These are phyloP conservation scores for Hyphodiscus sp. DNA, from an alignment of 2,329 filamentous ascomycete genomes.

Conservation along the genomic window DNA sequence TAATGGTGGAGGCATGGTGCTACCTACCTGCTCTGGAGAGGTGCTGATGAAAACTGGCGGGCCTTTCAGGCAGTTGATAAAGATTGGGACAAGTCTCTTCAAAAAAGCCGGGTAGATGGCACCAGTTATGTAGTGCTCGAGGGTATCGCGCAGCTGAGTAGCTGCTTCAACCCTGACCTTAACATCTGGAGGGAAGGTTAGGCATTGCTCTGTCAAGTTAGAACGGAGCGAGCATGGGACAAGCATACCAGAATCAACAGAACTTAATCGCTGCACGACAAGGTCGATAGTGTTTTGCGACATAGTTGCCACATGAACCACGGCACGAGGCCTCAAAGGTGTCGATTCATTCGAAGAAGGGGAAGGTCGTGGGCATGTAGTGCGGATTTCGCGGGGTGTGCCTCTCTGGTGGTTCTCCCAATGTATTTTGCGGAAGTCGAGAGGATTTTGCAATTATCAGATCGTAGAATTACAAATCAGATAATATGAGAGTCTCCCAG, in stretches of 20 bases:
- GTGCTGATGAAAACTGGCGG: slow-evolving; percentile 87
- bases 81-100: slow-evolving; percentile 81
- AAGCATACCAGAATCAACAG: slow-evolving; percentile 28
- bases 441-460: background rate
- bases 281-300: slow-evolving; percentile 55
- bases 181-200: slow-evolving; percentile 51
- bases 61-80: slow-evolving; percentile 77
- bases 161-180: slow-evolving; percentile 78
- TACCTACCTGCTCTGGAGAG: slow-evolving; percentile 77
- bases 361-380: background rate
- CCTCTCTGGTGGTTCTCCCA: background rate
- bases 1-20: background rate
- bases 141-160: slow-evolving; percentile 79
- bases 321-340: slow-evolving; percentile 21
- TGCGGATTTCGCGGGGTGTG: background rate
- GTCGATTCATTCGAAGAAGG: background rate
- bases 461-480: background rate
- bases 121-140: slow-evolving; percentile 80
- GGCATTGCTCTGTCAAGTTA: slow-evolving; percentile 6
- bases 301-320: slow-evolving; percentile 47
- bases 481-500: background rate
- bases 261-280: slow-evolving; percentile 51
- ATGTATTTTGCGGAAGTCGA: background rate
- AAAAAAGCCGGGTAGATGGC: slow-evolving; percentile 75
- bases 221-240: background rate